A percentile compares a stretch with the other conserved stretches of the same genome.
These are phyloP conservation scores for Magnusiomyces sp. DNA, from an alignment of 1,139 yeast genomes.

Conservation along the genomic window DNA sequence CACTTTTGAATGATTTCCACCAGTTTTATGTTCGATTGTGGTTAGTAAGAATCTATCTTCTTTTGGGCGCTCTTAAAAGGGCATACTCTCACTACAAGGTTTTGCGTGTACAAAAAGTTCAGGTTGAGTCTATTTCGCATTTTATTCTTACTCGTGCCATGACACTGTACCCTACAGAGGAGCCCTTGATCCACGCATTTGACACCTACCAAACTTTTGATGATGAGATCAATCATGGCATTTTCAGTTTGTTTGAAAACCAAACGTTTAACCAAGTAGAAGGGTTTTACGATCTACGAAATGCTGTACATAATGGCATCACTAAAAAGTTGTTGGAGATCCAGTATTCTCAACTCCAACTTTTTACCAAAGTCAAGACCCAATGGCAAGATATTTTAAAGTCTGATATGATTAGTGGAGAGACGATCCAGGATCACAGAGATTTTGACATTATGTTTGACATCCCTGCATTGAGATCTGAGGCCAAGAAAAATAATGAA, in stretches of 20 bases:
- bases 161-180: conserved; percentile 33
- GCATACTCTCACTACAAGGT: conserved; percentile 45
- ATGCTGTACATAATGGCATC: conserved; percentile 22
- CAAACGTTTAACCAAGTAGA: conserved; percentile 53
- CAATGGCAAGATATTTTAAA: conserved; percentile 11
- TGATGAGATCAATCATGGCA: conserved; percentile 43
- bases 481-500: conserved; percentile 5
- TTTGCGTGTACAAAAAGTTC: conserved; percentile 66
- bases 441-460: conserved; percentile 26
- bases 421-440: conserved; percentile 23
- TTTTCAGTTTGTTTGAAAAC: conserved; percentile 44
- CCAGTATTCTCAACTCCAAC: conserved; percentile 14
- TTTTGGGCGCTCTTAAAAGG: conserved; percentile 46
- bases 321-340: conserved; percentile 15
- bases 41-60: conserved; percentile 57
- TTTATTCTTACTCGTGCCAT: conserved; percentile 43
- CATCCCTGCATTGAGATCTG: conserved; percentile 9
- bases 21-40: conserved; percentile 64
- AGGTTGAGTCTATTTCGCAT: conserved; percentile 66
- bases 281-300: conserved; percentile 43
- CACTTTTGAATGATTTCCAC: conserved; percentile 44
- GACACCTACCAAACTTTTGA: conserved; percentile 41
- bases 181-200: conserved; percentile 19
- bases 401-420: conserved; percentile 1
- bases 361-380: conserved; percentile 15